Conservation (phyloP, 2,329 filamentous ascomycete species). For the Pseudogymnoascus sp. region DNA sequence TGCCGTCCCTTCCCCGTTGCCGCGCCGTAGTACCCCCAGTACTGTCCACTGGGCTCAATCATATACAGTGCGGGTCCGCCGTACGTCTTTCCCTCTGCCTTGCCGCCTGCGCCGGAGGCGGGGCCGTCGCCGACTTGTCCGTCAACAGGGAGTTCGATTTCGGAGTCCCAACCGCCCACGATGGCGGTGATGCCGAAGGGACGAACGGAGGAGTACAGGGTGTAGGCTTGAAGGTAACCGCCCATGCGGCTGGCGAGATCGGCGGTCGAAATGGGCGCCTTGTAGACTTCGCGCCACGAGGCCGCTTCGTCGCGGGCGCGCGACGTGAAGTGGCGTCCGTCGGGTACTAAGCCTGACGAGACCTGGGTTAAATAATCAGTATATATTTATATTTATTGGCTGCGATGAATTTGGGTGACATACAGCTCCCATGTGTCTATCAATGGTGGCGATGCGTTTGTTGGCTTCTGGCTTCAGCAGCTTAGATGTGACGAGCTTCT, state of each 20-base stretch:
- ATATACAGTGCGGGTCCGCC: constrained; percentile 95
- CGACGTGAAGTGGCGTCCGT: constrained; percentile 90
- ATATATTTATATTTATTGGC: not conserved
- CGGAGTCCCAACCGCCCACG: constrained; percentile 85
- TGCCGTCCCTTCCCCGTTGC: constrained; percentile 96
- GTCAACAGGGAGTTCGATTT: constrained; percentile 76
- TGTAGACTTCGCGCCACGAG: constrained; percentile 88
- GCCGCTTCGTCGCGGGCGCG: constrained; percentile 89
- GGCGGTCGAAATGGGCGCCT: constrained; percentile 80
- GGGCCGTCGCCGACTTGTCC: constrained; percentile 84
- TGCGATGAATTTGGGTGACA: constrained; percentile 29
- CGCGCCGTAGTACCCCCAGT: constrained; percentile 98
- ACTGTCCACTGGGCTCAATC: constrained; percentile 94
- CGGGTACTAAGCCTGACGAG: constrained; percentile 87
- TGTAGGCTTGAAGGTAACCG: constrained; percentile 94
- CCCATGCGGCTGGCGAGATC: constrained; percentile 90
- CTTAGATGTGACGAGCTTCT: constrained; percentile 95
- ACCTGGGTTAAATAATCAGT: constrained; percentile 49
- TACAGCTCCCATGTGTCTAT: constrained; percentile 90
- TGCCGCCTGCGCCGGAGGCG: constrained; percentile 71
- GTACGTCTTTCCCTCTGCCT: constrained; percentile 64
- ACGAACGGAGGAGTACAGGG: constrained; percentile 90
- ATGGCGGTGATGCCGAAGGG: constrained; percentile 96
- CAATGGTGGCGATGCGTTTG: constrained; percentile 92
- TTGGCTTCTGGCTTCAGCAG: constrained; percentile 91